Percentiles rank a stretch among this genome's conserved stretches.
phyloP scores from a whole-genome alignment of 2,329 filamentous ascomycete species.

The Penicillium olsonii region DNA sequence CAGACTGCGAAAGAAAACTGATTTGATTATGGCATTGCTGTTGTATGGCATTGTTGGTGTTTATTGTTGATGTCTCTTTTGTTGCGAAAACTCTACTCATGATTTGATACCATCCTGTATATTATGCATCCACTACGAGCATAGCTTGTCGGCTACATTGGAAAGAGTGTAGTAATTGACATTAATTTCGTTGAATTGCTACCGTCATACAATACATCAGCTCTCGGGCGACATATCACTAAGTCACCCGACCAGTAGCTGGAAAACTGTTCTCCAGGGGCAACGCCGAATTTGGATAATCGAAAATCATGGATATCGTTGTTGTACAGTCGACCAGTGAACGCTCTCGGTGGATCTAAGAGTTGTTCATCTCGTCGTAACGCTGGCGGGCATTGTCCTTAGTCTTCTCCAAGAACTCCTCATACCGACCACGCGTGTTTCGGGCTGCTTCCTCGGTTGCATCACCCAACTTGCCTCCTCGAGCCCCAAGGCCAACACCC shows the following conservation, averaged over 20 bases:
- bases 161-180: neutral
- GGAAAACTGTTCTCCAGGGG: too few relatives aligned
- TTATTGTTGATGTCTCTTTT: neutral
- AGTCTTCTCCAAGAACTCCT: constrained; percentile 51
- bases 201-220: neutral
- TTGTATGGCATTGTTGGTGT: neutral
- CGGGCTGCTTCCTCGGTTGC: constrained; percentile 50
- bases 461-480: constrained; percentile 52
- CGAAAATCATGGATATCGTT: constrained; percentile 2
- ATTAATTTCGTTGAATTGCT: neutral
- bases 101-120: constrained; percentile 22
- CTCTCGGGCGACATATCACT: neutral
- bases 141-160: constrained; percentile 11
- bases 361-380: constrained; percentile 45
- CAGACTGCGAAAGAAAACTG: constrained; percentile 9
- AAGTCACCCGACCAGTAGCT: neutral
- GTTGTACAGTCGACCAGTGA: constrained; percentile 10
- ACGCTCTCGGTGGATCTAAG: neutral
- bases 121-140: constrained; percentile 16
- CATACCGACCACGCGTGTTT: constrained; percentile 50
- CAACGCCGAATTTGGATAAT: neutral
- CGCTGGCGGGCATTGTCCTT: constrained; percentile 49
- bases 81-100: constrained; percentile 24
- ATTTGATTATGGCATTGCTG: neutral
- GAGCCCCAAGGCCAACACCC: constrained; percentile 52